A percentile compares a stretch with the other conserved stretches of the same genome.
These are phyloP conservation scores for Amanita rubescens DNA, from an alignment of 768 basidiomycete species.

Conservation along the genomic window DNA sequence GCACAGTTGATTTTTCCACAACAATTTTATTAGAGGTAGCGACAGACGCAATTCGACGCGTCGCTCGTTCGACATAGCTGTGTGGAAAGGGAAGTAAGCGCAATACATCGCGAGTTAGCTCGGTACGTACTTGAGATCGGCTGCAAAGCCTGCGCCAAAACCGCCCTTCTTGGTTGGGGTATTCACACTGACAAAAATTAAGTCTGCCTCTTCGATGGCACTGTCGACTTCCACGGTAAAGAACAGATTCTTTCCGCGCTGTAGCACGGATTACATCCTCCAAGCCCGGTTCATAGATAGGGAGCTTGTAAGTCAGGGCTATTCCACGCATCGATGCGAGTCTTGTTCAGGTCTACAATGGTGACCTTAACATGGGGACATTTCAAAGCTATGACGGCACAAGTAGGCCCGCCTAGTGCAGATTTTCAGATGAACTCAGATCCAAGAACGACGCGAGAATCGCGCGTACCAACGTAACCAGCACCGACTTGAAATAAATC, in stretches of 20 bases:
- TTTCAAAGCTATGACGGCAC: conserved; percentile 89
- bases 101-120: conserved; percentile 10
- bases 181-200: conserved; percentile 98
- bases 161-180: conserved; percentile 98
- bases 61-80: conserved; percentile 96
- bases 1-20: conserved; percentile 98
- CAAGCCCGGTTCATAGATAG: conserved; percentile 97
- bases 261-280: conserved; percentile 83
- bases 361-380: conserved; percentile 92
- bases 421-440: conserved; percentile 10
- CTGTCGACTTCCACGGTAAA: conserved; percentile 94
- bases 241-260: conserved; percentile 92
- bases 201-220: conserved; percentile 89
- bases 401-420: conserved; percentile 82
- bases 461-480: conserved; percentile 80
- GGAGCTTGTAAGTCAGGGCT: conserved; percentile 72
- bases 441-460: conserved; percentile 1
- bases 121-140: conserved; percentile 81
- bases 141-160: conserved; percentile 96
- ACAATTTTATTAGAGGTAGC: conserved; percentile 94
- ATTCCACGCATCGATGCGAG: conserved; percentile 97
- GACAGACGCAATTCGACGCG: conserved; percentile 90
- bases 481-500: conserved; percentile 55
- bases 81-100: conserved; percentile 6
- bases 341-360: conserved; percentile 95